Base-by-base conservation (phyloP, 1,284 basidiomycete genomes). In the Butyriboletus pseudospeciosus region DNA sequence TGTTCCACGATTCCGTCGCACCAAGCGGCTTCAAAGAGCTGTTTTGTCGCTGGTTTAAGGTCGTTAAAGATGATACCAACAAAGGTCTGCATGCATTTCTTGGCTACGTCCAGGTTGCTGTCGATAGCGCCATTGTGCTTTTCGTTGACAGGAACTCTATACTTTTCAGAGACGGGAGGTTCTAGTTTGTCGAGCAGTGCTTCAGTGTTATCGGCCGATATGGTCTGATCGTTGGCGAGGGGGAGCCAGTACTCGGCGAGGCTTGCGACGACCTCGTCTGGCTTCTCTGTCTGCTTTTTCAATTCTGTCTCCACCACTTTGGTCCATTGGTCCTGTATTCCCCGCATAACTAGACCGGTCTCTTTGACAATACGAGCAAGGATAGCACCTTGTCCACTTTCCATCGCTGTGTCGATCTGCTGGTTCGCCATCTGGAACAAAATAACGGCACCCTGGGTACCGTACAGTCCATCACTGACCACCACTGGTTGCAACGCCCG, bases 381-480 rank as follows among this genome's bases (percentile, higher is more conserved):
- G 51, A 99, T 95, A 7, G 89, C 86, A 37, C 94, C 94, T 70
- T 99, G 96, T 12, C 93, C 92, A 59, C 94, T 98, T 69, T 99
- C 95, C 63, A 90, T 90, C 3, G 96, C 94, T 17, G 95, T 81
- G 66, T 99, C 97, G 59, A 95, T 81, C 71, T 98, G 95, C 72
- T 98, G 95, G 70, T 98, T 98, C 65, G 99, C 89, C 88, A 97
- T 96, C 74, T 97, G 91, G 80, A 98, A 99, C 61, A 99, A 80
- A 66, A 98, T 97, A 55, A 95, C 84, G 16, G 94, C 90, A 30
- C 94, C 94, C 67, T 98, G 91, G 64, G 90, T 89, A 16, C 92
- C 91, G 69, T 98, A 98, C 60, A 91, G 77, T 8, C 93, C 93
- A 59, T 98, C 94, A 43, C 83, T 82, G 63, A 94, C 91, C 47